Base-by-base conservation (phyloP, 257 asterid genomes). In the Fraxinus quadrangulata region DNA sequence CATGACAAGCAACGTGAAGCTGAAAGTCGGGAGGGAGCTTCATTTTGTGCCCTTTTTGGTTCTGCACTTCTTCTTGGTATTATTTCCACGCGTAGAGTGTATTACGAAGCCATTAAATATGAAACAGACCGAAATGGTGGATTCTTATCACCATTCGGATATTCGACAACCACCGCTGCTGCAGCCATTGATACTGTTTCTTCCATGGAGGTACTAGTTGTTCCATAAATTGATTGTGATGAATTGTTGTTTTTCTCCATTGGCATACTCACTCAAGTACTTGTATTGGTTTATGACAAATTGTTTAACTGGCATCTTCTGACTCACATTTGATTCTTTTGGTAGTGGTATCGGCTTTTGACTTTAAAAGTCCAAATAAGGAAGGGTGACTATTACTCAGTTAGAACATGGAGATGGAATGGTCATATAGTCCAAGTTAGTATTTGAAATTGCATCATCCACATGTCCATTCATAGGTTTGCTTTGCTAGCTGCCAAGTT, bases 111-210 rank as follows among this genome's bases (percentile, higher is more conserved):
- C 74, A 80, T 92, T 77, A 89, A 87, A 47, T 94, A 94, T 68
- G 97, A 94, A 87, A 92, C 87, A 87, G 97, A 92, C 84, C 84
- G 94, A 83, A 94, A 87, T 79, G 97, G 91, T 63, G 97, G 97
- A 33, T 87, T 87, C 87, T 75, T 91, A 83, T 91, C 96, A n/a
- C 97, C 96, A 63, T 92, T 94, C 87, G 98, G 98, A 72, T 94
- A 87, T 81, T 94, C 97, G 16, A 84, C 89, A 33, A 34, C 81
- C 75, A 88, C 92, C 14, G 90, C 86, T 68, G 86, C 93, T 76
- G 92, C 98, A 42, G 91, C 94, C 65, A 84, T 92, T 30, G 78
- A 91, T 78, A 75, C 92, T 68, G 91, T 91, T 77, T 86, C 87
- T 79, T 94, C 94, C 75, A 86, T 91, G 88, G 97, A 92, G 98